Conservation (phyloP, 1,284 basidiomycete species). For the Volvariella volvacea region DNA sequence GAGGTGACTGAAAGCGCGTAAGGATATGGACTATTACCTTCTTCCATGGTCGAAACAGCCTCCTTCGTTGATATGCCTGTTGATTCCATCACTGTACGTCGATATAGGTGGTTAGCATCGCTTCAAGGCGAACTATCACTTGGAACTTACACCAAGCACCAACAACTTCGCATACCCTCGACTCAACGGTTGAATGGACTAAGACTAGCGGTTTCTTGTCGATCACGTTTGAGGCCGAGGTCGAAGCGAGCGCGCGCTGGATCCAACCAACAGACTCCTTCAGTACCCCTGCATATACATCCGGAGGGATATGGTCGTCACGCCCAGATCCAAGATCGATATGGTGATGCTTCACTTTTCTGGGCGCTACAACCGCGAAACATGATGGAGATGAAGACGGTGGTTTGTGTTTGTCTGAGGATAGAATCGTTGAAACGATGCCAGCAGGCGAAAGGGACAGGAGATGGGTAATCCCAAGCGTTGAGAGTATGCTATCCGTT, state of each 20-base stretch:
- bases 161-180: conserved; percentile 48
- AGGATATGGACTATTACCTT: conserved; percentile 24
- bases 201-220: conserved; percentile 35
- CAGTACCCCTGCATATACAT: conserved; percentile 12
- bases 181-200: conserved; percentile 56
- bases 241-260: too few species aligned
- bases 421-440: conserved; percentile 13
- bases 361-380: conserved; percentile 17
- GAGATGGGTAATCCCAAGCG: conserved; percentile 44
- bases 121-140: background rate
- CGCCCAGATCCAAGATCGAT: conserved; percentile 17
- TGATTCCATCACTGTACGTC: conserved; percentile 29
- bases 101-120: background rate
- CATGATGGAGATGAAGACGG: too few species aligned
- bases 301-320: background rate
- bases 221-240: conserved; percentile 29
- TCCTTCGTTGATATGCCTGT: conserved; percentile 25
- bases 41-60: conserved; percentile 31
- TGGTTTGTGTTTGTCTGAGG: too few species aligned
- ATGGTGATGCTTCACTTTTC: conserved; percentile 29
- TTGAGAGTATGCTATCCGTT: conserved; percentile 41
- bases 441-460: conserved; percentile 44
- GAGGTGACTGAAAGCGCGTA: background rate
- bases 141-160: conserved; percentile 54
- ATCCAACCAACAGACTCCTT: conserved; percentile 14